Evolutionary conservation across 768 basidiomycete genomes (phyloP), one percentile per base, ranked within the genome.

Genomic region (Dacryopinax spathularia): DNA sequence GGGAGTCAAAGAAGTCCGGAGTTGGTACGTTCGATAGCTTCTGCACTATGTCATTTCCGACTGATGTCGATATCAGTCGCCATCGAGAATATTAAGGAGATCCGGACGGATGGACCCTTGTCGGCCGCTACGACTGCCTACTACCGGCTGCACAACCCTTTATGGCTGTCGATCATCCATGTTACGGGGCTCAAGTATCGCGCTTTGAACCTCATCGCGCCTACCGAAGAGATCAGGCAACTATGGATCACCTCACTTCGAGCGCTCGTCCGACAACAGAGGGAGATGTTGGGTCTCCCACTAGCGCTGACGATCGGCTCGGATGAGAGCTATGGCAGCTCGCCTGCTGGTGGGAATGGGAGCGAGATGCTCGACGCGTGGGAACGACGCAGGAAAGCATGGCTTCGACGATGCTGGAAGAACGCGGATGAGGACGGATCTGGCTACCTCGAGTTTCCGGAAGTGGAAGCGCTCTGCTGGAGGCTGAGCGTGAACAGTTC

Each of bases 151-250:
- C 64, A 85, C 88, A 68, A 76, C 81, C 36, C 79, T 85, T 20
- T 27, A 22, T 95, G 91, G 89, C 80, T 95, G 67, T 89, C 91
- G 0, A 83, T 89, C 72, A 83, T 92, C 66, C 92, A 94, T 69
- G 83, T 88, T 65, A 76, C 86, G 60, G 83, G 85, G 43, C 87
- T 84, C 13, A 78, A 77, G 25, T 91, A 89, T 79, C 94, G 94
- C 76, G 88, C 88, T 0, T 80, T 93, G 27, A 91, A 96, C 70
- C 79, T 94, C 65, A 80, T 94, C 62, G 87, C 92, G 1, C 79
- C 84, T 1, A 83, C 84, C 0, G 73, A 75, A 31, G 81, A 85
- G 60, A 80, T 86, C 69, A 82, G 83, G 69, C 73, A 76, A n/a
- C 76, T 82, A 68, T 86, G 84, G 84, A 81, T 85, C 56, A 72